These are phyloP conservation scores for Takashimella tepidaria DNA, from an alignment of 1,284 basidiomycete species.

Conservation along the genomic window DNA sequence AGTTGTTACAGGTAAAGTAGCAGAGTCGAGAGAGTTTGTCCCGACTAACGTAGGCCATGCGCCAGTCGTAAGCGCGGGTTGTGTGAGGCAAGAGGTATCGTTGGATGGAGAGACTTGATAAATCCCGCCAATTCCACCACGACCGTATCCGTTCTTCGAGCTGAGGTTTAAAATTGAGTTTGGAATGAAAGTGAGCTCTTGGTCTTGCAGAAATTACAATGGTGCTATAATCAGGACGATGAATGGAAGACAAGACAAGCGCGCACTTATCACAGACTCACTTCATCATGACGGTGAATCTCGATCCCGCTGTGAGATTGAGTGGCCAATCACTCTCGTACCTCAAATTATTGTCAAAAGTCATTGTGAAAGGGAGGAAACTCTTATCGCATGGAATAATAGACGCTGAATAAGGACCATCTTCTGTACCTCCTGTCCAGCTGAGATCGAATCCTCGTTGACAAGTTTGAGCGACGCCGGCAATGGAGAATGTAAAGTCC, in stretches of 20 bases:
- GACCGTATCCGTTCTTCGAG: conserved; percentile 21
- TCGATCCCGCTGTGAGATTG: conserved; percentile 28
- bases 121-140: conserved; percentile 29
- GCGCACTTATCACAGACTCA: conserved; percentile 14
- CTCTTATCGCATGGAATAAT: conserved; percentile 28
- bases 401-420: conserved; percentile 32
- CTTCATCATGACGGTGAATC: conserved; percentile 37
- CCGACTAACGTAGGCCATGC: conserved; percentile 23
- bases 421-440: conserved; percentile 21
- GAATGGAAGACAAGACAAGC: neutral
- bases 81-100: conserved; percentile 11
- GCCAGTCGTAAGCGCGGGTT: conserved; percentile 15
- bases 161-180: too few species aligned
- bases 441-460: conserved; percentile 24
- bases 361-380: conserved; percentile 29
- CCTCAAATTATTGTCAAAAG: conserved; percentile 11
- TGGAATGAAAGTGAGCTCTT: neutral
- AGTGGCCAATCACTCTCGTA: conserved; percentile 27
- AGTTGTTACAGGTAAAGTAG: conserved; percentile 17
- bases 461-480: conserved; percentile 29
- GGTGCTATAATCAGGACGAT: neutral
- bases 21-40: conserved; percentile 19
- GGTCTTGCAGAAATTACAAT: conserved; percentile 1
- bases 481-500: conserved; percentile 29
- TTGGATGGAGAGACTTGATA: conserved; percentile 18